Conservation (phyloP, 257 asterid genomes). For the Nyctanthes arbortristis region DNA sequence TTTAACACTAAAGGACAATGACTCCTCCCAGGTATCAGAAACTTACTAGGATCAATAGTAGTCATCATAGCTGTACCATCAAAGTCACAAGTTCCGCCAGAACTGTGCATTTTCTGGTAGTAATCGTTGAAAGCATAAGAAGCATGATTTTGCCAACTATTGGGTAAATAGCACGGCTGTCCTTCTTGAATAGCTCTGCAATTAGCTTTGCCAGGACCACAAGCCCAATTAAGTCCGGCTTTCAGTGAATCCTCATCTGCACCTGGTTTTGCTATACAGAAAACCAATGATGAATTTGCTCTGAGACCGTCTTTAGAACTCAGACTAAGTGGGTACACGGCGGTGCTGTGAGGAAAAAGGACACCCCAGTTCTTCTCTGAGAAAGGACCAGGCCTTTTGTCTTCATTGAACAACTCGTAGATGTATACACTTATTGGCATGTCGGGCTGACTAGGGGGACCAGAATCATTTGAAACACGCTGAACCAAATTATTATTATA, state of each 20-base stretch:
- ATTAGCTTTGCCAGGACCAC: slow-evolving; percentile 82
- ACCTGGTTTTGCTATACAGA: slow-evolving; percentile 63
- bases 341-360: slow-evolving; percentile 55
- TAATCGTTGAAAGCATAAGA: slow-evolving; percentile 90
- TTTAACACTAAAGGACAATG: not conserved
- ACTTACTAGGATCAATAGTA: slow-evolving; percentile 77
- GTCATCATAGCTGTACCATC: slow-evolving; percentile 74
- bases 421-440: slow-evolving; percentile 64
- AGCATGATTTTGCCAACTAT: slow-evolving; percentile 74
- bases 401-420: slow-evolving; percentile 82
- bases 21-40: slow-evolving; percentile 11
- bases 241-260: slow-evolving; percentile 49
- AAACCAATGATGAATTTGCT: slow-evolving; percentile 47
- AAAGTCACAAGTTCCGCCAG: slow-evolving; percentile 86
- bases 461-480: slow-evolving; percentile 71
- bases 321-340: slow-evolving; percentile 57
- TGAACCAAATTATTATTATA: slow-evolving; percentile 58
- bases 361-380: slow-evolving; percentile 85
- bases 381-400: slow-evolving; percentile 63
- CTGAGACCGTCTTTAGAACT: slow-evolving; percentile 28
- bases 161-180: slow-evolving; percentile 65
- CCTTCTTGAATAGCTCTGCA: slow-evolving; percentile 75
- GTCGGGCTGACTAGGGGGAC: slow-evolving; percentile 73
- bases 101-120: slow-evolving; percentile 59
- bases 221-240: slow-evolving; percentile 81